Percentiles rank a stretch among this genome's conserved stretches.
Evolutionary conservation across 225 moss, liverwort and hornwort species (phyloP).

Genomic region (Marchantia polymorpha): DNA sequence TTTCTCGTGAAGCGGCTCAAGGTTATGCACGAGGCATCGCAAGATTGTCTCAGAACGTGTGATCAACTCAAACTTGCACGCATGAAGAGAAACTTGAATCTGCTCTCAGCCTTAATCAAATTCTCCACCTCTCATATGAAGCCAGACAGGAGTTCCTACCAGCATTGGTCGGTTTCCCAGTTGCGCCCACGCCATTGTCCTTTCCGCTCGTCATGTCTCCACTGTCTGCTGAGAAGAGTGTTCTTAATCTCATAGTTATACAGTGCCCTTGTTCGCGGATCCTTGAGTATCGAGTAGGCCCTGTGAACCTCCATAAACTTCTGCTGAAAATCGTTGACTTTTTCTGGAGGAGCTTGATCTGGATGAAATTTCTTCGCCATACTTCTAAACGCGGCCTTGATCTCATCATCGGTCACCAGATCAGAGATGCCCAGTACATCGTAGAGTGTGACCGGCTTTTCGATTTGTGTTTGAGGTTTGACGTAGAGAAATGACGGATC

Average conservation of each 20-base stretch:
- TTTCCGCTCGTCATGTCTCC: conserved; percentile 12
- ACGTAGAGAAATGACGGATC: conserved; percentile 17
- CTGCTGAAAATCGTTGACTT: conserved; percentile 54
- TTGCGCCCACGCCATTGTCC: conserved; percentile 36
- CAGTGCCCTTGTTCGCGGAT: conserved; percentile 52
- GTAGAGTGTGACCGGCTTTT: conserved; percentile 41
- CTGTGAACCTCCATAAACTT: conserved; percentile 54
- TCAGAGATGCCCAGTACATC: conserved; percentile 61
- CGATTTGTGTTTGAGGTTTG: neutral
- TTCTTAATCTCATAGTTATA: conserved; percentile 44
- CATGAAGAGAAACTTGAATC: neutral
- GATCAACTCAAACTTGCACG: neutral
- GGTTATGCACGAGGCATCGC: neutral
- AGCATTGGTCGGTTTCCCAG: conserved; percentile 57
- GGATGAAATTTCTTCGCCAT: conserved; percentile 68
- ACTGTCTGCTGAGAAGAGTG: conserved; percentile 7
- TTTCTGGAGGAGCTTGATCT: conserved; percentile 64
- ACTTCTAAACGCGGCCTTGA: conserved; percentile 69
- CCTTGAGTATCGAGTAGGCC: conserved; percentile 61
- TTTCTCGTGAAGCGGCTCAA: neutral
- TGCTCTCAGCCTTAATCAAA: neutral
- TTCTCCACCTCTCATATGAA: neutral
- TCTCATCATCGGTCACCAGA: conserved; percentile 62
- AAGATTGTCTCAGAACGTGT: neutral
- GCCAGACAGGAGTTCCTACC: conserved; percentile 17